Evolutionary conservation across 352 stramenopile genomes (phyloP).

Genomic region (Phytopythium montanum): DNA sequence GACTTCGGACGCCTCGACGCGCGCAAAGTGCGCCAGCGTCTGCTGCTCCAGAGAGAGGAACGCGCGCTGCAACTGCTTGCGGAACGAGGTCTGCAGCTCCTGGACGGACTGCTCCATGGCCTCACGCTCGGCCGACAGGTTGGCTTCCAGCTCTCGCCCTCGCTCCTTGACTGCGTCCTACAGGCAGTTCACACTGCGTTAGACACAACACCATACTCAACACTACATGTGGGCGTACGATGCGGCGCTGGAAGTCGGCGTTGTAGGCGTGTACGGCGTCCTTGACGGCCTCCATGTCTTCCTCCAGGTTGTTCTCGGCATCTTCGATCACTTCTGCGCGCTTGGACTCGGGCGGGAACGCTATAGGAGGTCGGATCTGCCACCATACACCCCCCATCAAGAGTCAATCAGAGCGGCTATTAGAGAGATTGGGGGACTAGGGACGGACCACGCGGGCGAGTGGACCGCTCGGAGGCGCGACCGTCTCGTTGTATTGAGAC

Average conservation of each 20-base stretch:
- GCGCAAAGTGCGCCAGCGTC: conserved; percentile 55
- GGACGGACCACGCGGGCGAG: conserved; percentile 32
- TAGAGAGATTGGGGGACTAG: not conserved
- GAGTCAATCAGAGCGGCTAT: not conserved
- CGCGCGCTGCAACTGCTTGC: conserved; percentile 41
- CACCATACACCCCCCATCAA: not conserved
- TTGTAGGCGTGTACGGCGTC: conserved; percentile 77
- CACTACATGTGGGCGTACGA: conserved; percentile 31
- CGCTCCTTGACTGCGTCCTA: conserved; percentile 72
- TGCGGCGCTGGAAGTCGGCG: conserved; percentile 74
- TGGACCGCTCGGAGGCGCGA: conserved; percentile 35
- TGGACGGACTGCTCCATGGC: conserved; percentile 59
- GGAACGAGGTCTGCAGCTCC: conserved; percentile 39
- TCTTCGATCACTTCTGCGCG: conserved; percentile 66
- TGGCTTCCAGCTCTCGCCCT: conserved; percentile 43
- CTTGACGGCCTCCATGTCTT: conserved; percentile 84
- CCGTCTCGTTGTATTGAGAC: conserved; percentile 51
- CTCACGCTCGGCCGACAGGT: conserved; percentile 48
- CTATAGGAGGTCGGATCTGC: conserved; percentile 56
- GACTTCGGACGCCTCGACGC: conserved; percentile 50
- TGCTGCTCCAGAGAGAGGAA: conserved; percentile 58
- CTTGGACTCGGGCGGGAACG: conserved; percentile 71
- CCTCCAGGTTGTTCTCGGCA: conserved; percentile 65
- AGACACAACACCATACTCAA: not conserved
- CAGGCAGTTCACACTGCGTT: not conserved